Base-by-base conservation (phyloP, 2,329 filamentous ascomycete species). In the Talaromyces islandicus region DNA sequence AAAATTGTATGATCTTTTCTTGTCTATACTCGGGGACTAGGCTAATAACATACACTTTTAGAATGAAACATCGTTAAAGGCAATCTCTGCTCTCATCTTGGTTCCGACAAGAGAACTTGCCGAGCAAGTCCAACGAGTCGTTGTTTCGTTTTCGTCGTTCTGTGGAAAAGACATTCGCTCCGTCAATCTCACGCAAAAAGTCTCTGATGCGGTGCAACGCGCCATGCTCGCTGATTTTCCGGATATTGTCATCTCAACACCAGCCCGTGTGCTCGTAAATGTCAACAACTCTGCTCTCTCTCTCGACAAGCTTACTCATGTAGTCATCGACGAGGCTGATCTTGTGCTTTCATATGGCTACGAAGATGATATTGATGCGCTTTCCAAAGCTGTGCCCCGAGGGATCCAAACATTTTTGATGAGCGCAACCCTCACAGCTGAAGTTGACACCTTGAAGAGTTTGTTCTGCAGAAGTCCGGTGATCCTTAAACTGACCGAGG, bases 91-190 rank as follows among this genome's bases (percentile, higher is more conserved):
- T n/a, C 84, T 99, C 21, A 89, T 99, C 61, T 87, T 99, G 14
- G 92, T 97, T 1, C 94, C 94, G 2, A 97, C 94, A 3, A 88
- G 91, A 74, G 94, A 99, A 75, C 87, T 99, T 59, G 93, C 93
- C 63, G 89, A 93, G 62, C 94, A 99, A 75, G 91, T 97, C 54
- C 85, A 87, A 67, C 92, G 90, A 72, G 85, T 87, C 12, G 85
- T 95, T 64, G 86, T 90, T 63, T 82, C 86, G 10, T 89, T 97
- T 68, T 84, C 91, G 11, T 80, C 86, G 19, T 97, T 92, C 73
- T 96, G 92, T 74, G 87, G 88, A 43, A 92, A 95, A 72, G 88
- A 93, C 62, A 81, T 97, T 19, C 85, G 88, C 61, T 86, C 87
- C 48, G 86, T 92, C 70, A 97, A 97, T 72, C 81, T 99, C 58